Evolutionary conservation across 148 eudicot genomes (phyloP).

Genomic region (Chenopodium suecicum): DNA sequence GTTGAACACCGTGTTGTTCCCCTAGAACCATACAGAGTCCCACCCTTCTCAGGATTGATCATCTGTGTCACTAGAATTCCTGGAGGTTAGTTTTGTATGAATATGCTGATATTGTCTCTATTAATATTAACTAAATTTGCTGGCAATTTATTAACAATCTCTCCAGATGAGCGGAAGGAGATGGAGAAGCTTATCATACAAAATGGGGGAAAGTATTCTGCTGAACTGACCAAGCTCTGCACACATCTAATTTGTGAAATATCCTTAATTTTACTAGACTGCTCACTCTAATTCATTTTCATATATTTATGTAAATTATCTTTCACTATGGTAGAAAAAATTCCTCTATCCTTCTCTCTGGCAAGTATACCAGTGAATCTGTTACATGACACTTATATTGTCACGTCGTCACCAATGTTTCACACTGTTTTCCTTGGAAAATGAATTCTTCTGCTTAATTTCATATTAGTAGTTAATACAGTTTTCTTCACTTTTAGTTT

Average conservation of each 20-base stretch:
- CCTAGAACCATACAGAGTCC: slow-evolving; percentile 76
- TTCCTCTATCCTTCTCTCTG: background rate
- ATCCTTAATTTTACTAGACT: slow-evolving; percentile 48
- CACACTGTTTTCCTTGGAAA: background rate
- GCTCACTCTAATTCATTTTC: slow-evolving; percentile 5
- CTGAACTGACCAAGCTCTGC: slow-evolving; percentile 84
- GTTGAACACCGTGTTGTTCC: slow-evolving; percentile 96
- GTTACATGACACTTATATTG: slow-evolving; percentile 5
- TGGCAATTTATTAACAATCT: background rate
- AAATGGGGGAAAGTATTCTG: slow-evolving; percentile 96
- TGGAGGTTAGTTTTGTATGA: slow-evolving; percentile 53
- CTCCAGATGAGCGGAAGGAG: slow-evolving; percentile 80
- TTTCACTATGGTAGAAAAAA: background rate
- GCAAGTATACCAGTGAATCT: slow-evolving; percentile 5
- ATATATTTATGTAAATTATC: background rate
- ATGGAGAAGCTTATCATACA: slow-evolving; percentile 76
- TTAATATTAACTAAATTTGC: background rate
- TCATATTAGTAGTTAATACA: background rate
- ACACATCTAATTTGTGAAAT: slow-evolving; percentile 93
- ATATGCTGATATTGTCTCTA: slow-evolving; percentile 1
- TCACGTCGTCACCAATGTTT: background rate
- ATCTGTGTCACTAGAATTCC: slow-evolving; percentile 78
- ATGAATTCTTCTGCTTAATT: slow-evolving; percentile 1
- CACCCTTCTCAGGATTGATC: slow-evolving; percentile 80
- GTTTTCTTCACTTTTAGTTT: background rate